Percentiles rank a stretch among this genome's conserved stretches.
Evolutionary conservation across 768 basidiomycete genomes (phyloP).

Genomic region (Rhodotorula toruloides): DNA sequence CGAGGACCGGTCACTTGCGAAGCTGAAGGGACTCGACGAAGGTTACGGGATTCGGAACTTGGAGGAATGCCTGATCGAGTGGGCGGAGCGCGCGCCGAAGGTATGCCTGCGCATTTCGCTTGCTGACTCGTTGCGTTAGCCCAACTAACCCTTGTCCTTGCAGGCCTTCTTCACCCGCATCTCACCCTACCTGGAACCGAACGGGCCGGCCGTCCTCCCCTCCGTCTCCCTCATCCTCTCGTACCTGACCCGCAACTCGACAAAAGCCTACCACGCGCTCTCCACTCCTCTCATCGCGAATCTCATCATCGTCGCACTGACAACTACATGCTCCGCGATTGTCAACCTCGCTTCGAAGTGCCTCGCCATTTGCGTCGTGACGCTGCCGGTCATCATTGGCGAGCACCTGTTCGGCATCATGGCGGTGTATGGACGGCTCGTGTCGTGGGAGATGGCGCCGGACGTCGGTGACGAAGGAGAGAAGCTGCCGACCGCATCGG

Average conservation of each 20-base stretch:
- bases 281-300: slow-evolving; percentile 31
- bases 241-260: slow-evolving; percentile 32
- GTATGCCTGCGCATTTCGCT: neutral
- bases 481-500: neutral
- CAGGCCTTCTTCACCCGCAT: slow-evolving; percentile 30
- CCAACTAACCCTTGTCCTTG: neutral
- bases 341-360: slow-evolving; percentile 40
- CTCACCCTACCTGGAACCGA: slow-evolving; percentile 10
- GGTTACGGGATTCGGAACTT: slow-evolving; percentile 31
- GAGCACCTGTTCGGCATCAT: slow-evolving; percentile 37
- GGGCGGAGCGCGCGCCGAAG: slow-evolving; percentile 30
- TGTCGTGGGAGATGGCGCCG: slow-evolving; percentile 40
- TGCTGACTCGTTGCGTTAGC: fast-evolving
- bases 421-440: slow-evolving; percentile 43
- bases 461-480: slow-evolving; percentile 21
- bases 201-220: slow-evolving; percentile 20
- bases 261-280: slow-evolving; percentile 33
- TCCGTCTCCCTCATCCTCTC: slow-evolving; percentile 27
- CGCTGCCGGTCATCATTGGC: slow-evolving; percentile 37
- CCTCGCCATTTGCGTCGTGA: slow-evolving; percentile 36
- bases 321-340: slow-evolving; percentile 40
- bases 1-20: slow-evolving; percentile 22
- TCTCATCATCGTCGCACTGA: slow-evolving; percentile 38
- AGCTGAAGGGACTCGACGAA: slow-evolving; percentile 28
- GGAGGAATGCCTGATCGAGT: slow-evolving; percentile 30